These are phyloP conservation scores for Cladosporium sp. DNA, from an alignment of 2,329 filamentous ascomycete genomes.

Conservation along the genomic window DNA sequence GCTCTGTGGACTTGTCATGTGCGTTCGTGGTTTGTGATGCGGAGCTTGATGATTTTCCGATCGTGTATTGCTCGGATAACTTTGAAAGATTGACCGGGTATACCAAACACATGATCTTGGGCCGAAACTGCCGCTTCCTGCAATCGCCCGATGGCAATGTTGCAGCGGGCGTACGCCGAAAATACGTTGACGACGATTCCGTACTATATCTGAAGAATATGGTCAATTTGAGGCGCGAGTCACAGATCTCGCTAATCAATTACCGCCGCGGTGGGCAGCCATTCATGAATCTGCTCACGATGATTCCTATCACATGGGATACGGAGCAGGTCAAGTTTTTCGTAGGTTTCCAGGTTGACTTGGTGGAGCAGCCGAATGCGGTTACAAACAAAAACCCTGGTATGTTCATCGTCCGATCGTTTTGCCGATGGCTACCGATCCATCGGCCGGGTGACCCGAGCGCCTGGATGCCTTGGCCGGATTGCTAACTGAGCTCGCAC, in stretches of 20 bases:
- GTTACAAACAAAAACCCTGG: slow-evolving; percentile 64
- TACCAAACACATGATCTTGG: slow-evolving; percentile 81
- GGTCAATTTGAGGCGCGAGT: slow-evolving; percentile 69
- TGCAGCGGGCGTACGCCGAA: slow-evolving; percentile 70
- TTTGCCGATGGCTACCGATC: slow-evolving; percentile 8
- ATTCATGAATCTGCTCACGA: slow-evolving; percentile 90
- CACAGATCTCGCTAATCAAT: slow-evolving; percentile 91
- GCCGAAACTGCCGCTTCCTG: slow-evolving; percentile 88
- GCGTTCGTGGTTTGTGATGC: slow-evolving; percentile 94
- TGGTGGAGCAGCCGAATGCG: slow-evolving; percentile 84
- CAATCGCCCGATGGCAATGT: slow-evolving; percentile 86
- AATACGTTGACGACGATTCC: slow-evolving; percentile 84
- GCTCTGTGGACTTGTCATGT: slow-evolving; percentile 90
- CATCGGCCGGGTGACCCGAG: neutral
- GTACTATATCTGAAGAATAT: slow-evolving; percentile 81
- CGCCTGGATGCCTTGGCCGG: neutral
- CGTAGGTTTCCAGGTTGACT: slow-evolving; percentile 92
- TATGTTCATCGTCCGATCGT: slow-evolving; percentile 27
- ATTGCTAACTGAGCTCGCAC: slow-evolving; percentile 23
- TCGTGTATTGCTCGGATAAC: slow-evolving; percentile 92
- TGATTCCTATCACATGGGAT: slow-evolving; percentile 91
- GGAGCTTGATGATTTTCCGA: slow-evolving; percentile 82
- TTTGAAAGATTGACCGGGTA: slow-evolving; percentile 94
- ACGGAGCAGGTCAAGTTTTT: slow-evolving; percentile 76
- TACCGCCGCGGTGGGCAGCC: slow-evolving; percentile 93